phyloP scores from a whole-genome alignment of 768 basidiomycete genomes.

The Guyanaporus albipodus region DNA sequence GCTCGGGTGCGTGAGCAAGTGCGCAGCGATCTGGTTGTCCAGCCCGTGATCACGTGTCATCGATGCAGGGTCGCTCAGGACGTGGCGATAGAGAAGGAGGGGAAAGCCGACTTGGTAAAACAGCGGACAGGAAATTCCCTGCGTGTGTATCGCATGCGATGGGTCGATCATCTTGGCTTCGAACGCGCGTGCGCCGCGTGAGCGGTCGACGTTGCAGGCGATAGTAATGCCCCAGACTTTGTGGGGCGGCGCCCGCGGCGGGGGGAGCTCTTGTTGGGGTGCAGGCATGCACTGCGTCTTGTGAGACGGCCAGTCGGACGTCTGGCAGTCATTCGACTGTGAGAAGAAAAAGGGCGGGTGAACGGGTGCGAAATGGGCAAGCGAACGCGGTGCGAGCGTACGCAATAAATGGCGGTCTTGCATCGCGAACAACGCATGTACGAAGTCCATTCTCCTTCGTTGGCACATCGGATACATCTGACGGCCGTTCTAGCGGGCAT shows the following conservation, averaged over 20 bases:
- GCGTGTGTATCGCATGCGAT: conserved; percentile 25
- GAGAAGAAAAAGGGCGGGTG: background rate
- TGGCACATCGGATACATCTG: conserved; percentile 13
- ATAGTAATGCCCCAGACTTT: conserved; percentile 20
- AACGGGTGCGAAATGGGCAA: background rate
- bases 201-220: conserved; percentile 24
- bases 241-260: background rate
- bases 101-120: conserved; percentile 28
- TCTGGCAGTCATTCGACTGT: conserved; percentile 26
- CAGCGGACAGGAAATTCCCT: conserved; percentile 24
- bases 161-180: conserved; percentile 19
- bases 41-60: conserved; percentile 21
- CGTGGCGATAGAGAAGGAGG: conserved; percentile 28
- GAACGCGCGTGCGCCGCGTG: conserved; percentile 20
- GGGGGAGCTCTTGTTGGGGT: background rate
- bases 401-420: conserved; percentile 23
- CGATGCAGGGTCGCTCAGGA: conserved; percentile 12
- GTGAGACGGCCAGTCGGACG: conserved; percentile 23
- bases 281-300: conserved; percentile 10
- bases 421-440: conserved; percentile 28
- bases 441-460: conserved; percentile 10
- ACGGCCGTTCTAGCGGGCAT: background rate
- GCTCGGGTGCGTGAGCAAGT: conserved; percentile 27
- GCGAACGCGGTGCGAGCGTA: conserved; percentile 1
- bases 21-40: conserved; percentile 31